Base-by-base conservation (phyloP, 805 yeast genomes). In the Saccharomycopsis fodiens region DNA sequence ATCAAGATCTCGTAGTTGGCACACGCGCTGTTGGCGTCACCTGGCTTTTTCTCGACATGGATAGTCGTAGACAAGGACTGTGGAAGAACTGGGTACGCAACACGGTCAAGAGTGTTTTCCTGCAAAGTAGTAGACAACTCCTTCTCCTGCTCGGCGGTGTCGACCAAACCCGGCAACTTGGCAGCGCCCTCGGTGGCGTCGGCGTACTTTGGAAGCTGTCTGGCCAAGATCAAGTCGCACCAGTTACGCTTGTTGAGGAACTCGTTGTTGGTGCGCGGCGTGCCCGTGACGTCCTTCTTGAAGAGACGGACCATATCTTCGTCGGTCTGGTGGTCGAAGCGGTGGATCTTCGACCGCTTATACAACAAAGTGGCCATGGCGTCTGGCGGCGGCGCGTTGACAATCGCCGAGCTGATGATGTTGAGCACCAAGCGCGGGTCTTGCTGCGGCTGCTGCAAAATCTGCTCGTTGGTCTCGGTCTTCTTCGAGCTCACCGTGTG, bases 351-450 rank as follows among this genome's bases (percentile, higher is more conserved):
- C 12, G 85, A 72, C 55, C 96, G 69, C 55, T 71, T 77, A 61
- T 83, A 73, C 54, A 91, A 66, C 52, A 91, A 67, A 4, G 67
- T 64, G 0, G 95, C 93, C 83, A 91, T 84, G 4, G 81, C 80
- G 58, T 79, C 76, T 1, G 97, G 96, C 2, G 97, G 97, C 10
- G 98, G 96, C 0, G 93, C 79, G 61, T 91, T 91, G 23, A 83
- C 79, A 47, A 91, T 87, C 2, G 97, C 97, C 15, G 96, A 85
- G 5, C 93, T 79, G 38, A 87, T 82, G 37, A 93, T 77, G 59
- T 91, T 91, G 62, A 85, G 74, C 59, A 89, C 81, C 52, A 85
- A 70, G 48, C 89, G 65, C 30, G 85, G 83, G 63, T 89, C 96
- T 34, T 68, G 60, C 52, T 79, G 80, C 0, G 95, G 89, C 27